Conservation (phyloP, 1,284 basidiomycete genomes). For the Apiotrichum mycotoxinovorans region DNA sequence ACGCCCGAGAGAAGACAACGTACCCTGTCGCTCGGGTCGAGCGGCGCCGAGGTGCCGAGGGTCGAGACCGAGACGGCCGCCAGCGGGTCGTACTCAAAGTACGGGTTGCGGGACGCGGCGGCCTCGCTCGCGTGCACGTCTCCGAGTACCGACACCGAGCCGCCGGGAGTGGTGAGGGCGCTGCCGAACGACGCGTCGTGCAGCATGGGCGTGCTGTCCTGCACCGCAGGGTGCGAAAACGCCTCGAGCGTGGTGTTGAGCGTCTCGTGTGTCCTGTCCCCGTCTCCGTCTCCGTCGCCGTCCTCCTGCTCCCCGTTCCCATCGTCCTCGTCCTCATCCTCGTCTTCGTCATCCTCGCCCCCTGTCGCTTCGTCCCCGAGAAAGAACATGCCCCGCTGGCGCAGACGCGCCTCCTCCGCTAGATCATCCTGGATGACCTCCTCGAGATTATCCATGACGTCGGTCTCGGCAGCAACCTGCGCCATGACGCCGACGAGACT, state of each 20-base stretch:
- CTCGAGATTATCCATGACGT: too few species aligned
- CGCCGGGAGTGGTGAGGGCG: too few species aligned
- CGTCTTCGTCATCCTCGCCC: neutral
- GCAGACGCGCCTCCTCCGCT: too few species aligned
- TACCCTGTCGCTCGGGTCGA: neutral
- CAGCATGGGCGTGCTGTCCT: neutral
- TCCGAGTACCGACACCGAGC: too few species aligned
- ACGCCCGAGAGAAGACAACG: neutral
- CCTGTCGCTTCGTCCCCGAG: too few species aligned
- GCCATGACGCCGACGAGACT: too few species aligned
- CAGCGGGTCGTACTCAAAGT: neutral
- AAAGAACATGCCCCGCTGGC: too few species aligned
- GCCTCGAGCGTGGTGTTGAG: neutral
- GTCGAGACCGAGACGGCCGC: neutral
- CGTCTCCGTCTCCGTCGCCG: neutral
- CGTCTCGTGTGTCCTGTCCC: neutral
- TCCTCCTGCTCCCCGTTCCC: neutral
- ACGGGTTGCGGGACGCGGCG: too few species aligned
- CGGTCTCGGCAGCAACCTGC: too few species aligned
- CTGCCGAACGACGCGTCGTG: too few species aligned
- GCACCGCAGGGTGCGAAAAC: neutral
- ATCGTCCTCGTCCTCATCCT: neutral
- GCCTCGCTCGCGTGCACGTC: too few species aligned
- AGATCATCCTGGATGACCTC: too few species aligned
- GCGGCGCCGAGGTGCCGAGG: neutral